phyloP scores from a whole-genome alignment of 2,329 filamentous ascomycete genomes.

The Leptosphaerulina australis region DNA sequence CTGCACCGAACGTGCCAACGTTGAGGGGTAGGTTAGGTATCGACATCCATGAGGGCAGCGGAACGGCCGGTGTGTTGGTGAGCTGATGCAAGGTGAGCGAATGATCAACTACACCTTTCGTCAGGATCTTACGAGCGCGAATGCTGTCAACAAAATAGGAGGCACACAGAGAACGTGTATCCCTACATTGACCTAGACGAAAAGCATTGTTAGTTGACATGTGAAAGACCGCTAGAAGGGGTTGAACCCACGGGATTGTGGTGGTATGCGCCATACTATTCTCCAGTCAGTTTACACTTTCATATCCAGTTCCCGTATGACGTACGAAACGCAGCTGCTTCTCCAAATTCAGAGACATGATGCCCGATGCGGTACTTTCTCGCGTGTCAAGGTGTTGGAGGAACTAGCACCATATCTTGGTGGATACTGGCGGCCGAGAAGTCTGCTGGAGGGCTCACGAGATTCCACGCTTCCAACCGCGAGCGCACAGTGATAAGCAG shows the following conservation, averaged over 20 bases:
- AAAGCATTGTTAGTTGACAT: constrained; percentile 33
- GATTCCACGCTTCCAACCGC: constrained; percentile 21
- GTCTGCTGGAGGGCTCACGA: constrained; percentile 11
- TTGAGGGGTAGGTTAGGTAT: constrained; percentile 65
- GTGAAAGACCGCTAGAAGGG: constrained; percentile 12
- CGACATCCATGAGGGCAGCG: constrained; percentile 60
- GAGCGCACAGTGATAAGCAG: constrained; percentile 24
- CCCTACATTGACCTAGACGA: constrained; percentile 68
- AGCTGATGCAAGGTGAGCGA: constrained; percentile 49
- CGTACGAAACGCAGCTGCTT: constrained; percentile 82
- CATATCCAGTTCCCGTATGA: constrained; percentile 21
- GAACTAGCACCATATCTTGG: constrained; percentile 41
- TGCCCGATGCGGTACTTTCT: constrained; percentile 39
- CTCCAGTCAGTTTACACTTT: constrained; percentile 20
- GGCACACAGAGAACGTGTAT: constrained; percentile 85
- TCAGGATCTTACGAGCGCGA: constrained; percentile 67
- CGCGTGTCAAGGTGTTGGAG: constrained; percentile 34
- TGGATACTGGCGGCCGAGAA: constrained; percentile 1
- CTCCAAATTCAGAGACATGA: constrained; percentile 73
- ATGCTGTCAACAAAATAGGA: constrained; percentile 71
- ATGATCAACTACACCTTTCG: neutral
- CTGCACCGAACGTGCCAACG: constrained; percentile 61
- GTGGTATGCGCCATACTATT: constrained; percentile 83
- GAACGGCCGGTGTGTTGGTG: constrained; percentile 62
- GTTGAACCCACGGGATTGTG: constrained; percentile 65